phyloP scores from a whole-genome alignment of 805 yeast species.

The Starmerella bacillaris region DNA sequence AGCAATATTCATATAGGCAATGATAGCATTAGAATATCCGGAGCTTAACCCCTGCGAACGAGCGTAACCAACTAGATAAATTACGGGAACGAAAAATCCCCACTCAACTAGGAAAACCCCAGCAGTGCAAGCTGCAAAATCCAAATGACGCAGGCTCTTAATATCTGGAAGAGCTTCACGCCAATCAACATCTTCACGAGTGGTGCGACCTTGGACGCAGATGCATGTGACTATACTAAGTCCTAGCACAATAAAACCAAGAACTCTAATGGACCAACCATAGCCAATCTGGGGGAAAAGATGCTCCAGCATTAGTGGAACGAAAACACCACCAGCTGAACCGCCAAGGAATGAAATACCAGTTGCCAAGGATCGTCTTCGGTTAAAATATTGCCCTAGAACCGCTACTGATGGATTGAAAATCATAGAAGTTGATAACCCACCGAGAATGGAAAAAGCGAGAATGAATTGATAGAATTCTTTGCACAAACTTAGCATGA shows the following conservation, averaged over 20 bases:
- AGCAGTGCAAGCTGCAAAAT: slow-evolving; percentile 18
- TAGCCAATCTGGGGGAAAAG: slow-evolving; percentile 35
- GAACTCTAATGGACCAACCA: slow-evolving; percentile 40
- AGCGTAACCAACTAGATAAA: slow-evolving; percentile 44
- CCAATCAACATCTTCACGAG: slow-evolving; percentile 9
- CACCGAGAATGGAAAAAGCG: slow-evolving; percentile 37
- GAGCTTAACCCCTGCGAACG: slow-evolving; percentile 29
- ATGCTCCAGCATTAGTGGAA: slow-evolving; percentile 36
- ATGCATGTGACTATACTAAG: slow-evolving; percentile 22
- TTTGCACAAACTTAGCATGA: slow-evolving; percentile 35
- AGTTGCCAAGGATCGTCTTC: slow-evolving; percentile 39
- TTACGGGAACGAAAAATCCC: slow-evolving; percentile 33
- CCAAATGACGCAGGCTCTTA: slow-evolving; percentile 18
- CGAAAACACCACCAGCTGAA: slow-evolving; percentile 44
- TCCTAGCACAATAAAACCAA: slow-evolving; percentile 24
- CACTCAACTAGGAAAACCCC: slow-evolving; percentile 31
- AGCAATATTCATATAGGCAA: slow-evolving; percentile 33
- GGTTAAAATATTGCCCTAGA: slow-evolving; percentile 44
- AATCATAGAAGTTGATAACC: slow-evolving; percentile 28
- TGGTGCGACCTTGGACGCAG: slow-evolving; percentile 25
- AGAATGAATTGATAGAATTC: slow-evolving; percentile 42
- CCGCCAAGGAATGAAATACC: slow-evolving; percentile 52
- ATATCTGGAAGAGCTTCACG: slow-evolving; percentile 21
- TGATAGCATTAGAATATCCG: slow-evolving; percentile 23
- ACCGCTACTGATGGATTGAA: slow-evolving; percentile 40